phyloP scores from a whole-genome alignment of 2,329 filamentous ascomycete genomes.

The Exophiala viscosa region DNA sequence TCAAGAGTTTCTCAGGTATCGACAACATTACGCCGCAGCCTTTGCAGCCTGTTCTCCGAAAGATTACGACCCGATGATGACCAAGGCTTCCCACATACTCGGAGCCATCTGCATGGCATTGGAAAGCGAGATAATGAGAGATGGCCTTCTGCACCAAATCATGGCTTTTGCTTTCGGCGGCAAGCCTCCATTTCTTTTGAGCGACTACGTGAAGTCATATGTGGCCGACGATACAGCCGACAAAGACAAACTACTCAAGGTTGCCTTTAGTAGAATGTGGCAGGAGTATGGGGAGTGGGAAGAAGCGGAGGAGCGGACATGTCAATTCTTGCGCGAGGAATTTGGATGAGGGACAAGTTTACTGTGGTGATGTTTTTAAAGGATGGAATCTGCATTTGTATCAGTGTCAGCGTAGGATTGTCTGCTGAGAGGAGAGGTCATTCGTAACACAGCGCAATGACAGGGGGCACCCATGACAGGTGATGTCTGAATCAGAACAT shows the following conservation, averaged over 20 bases:
- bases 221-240: not conserved
- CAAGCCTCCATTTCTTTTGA: not conserved
- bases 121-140: not conserved
- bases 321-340: no score
- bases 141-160: not conserved
- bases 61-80: not conserved
- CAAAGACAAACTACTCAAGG: not conserved
- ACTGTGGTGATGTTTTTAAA: no score
- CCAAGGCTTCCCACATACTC: not conserved
- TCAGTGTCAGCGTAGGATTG: no score
- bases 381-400: no score
- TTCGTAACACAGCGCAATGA: no score
- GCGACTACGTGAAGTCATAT: not conserved
- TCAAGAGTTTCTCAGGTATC: not conserved
- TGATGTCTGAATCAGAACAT: no score
- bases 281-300: not conserved
- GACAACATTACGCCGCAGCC: not conserved
- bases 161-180: not conserved
- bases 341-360: no score
- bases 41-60: not conserved
- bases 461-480: no score
- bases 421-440: no score
- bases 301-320: no score
- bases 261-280: not conserved
- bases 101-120: not conserved